Conservation (phyloP, 106 monocot species). For the Allium sativum region DNA sequence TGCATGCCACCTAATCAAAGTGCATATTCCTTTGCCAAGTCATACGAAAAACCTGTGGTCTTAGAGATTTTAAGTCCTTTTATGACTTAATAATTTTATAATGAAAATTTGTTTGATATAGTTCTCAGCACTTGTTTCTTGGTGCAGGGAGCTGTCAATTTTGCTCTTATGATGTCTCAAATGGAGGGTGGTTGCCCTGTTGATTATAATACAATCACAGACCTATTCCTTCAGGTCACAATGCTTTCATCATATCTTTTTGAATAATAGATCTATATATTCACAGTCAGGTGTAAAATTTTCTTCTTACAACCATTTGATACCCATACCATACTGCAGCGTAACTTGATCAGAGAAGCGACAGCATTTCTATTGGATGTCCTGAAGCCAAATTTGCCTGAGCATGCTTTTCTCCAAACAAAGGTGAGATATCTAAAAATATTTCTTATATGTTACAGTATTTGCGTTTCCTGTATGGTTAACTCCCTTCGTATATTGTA, state of each 20-base stretch:
- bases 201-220: slow-evolving; percentile 98
- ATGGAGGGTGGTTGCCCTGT: slow-evolving; percentile 98
- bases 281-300: background rate
- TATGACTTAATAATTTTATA: too few species aligned
- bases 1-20: too few species aligned
- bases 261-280: background rate
- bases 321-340: slow-evolving; percentile 28
- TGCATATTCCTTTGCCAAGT: too few species aligned
- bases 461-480: background rate
- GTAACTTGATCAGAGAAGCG: slow-evolving; percentile 93
- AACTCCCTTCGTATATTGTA: background rate
- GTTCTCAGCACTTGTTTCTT: too few species aligned
- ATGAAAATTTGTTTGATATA: too few species aligned
- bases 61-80: too few species aligned
- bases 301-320: too few species aligned
- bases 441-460: background rate
- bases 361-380: slow-evolving; percentile 98
- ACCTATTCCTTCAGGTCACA: slow-evolving; percentile 90
- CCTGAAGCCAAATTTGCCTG: slow-evolving; percentile 92
- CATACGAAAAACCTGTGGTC: too few species aligned
- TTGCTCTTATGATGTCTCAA: slow-evolving; percentile 92
- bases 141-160: slow-evolving; percentile 62
- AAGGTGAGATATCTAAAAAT: slow-evolving; percentile 33
- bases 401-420: slow-evolving; percentile 96
- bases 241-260: background rate